Conservation (phyloP, 768 basidiomycete genomes). For the Kwoniella pini region DNA sequence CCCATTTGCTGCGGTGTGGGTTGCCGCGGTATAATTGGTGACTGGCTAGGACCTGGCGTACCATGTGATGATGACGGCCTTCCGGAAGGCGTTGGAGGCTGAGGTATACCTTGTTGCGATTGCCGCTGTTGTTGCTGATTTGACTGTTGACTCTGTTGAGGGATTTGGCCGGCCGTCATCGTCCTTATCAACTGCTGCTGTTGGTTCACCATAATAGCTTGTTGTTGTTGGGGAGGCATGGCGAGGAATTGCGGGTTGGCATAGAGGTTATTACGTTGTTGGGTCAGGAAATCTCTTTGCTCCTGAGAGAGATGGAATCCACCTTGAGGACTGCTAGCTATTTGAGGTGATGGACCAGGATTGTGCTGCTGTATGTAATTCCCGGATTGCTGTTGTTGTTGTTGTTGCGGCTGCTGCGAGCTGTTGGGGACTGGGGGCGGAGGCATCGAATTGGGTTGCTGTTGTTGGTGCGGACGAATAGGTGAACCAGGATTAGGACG, state of each 20-base stretch:
- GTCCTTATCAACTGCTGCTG: conserved; percentile 24
- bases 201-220: conserved; percentile 17
- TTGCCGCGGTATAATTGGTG: conserved; percentile 36
- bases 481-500: conserved; percentile 19
- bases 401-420: conserved; percentile 15
- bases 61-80: conserved; percentile 16
- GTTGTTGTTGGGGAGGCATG: conserved; percentile 29
- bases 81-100: conserved; percentile 14
- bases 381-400: conserved; percentile 10
- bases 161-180: conserved; percentile 21
- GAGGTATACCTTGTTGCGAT: no score
- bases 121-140: conserved; percentile 23
- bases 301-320: conserved; percentile 5
- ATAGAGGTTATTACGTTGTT: conserved; percentile 12
- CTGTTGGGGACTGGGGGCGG: conserved; percentile 24
- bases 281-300: conserved; percentile 28
- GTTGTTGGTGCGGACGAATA: conserved; percentile 14
- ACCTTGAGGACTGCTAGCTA: neutral
- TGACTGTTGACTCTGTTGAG: conserved; percentile 13
- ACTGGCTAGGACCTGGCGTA: conserved; percentile 12
- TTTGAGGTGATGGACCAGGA: neutral
- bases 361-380: conserved; percentile 10
- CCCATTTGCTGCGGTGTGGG: conserved; percentile 37
- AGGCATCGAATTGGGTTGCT: conserved; percentile 23
- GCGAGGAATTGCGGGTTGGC: conserved; percentile 28